phyloP scores from a whole-genome alignment of 2,329 filamentous ascomycete species.

The Colletotrichum sp. region DNA sequence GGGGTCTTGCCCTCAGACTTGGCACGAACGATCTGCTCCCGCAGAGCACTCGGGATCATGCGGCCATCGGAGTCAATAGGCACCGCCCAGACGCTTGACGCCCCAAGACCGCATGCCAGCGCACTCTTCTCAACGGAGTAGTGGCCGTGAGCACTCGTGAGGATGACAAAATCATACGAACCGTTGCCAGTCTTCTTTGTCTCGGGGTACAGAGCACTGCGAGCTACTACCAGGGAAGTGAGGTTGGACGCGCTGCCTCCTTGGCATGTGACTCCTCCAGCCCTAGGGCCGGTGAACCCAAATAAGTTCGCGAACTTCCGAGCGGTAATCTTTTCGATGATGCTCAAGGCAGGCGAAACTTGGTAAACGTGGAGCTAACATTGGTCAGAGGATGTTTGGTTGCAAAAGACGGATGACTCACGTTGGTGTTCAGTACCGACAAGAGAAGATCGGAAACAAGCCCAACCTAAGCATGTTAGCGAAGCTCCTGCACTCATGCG shows the following conservation, averaged over 20 bases:
- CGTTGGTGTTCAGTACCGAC: conserved; percentile 88
- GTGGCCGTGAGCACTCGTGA: conserved; percentile 89
- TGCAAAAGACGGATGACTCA: conserved; percentile 38
- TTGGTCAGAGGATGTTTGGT: not conserved
- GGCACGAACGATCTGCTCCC: conserved; percentile 64
- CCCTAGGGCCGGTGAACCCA: conserved; percentile 72
- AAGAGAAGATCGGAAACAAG: conserved; percentile 85
- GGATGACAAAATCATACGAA: conserved; percentile 73
- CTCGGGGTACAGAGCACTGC: conserved; percentile 82
- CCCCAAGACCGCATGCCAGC: conserved; percentile 86
- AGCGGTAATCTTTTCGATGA: conserved; percentile 86
- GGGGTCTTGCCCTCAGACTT: conserved; percentile 76
- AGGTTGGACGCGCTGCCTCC: conserved; percentile 87
- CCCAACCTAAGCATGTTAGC: conserved; percentile 63
- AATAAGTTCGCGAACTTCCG: conserved; percentile 76
- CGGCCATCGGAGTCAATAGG: conserved; percentile 74
- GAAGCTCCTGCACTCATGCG: not conserved
- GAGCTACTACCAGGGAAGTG: conserved; percentile 83
- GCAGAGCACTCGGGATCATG: conserved; percentile 73
- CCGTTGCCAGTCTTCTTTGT: conserved; percentile 78
- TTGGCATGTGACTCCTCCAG: conserved; percentile 78
- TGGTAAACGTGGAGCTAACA: conserved; percentile 83
- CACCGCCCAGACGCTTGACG: conserved; percentile 73
- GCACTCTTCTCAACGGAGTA: conserved; percentile 95
- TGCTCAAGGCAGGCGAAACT: conserved; percentile 85